phyloP scores from a whole-genome alignment of 176 grass and related monocot species.

The Oryza meyeriana region DNA sequence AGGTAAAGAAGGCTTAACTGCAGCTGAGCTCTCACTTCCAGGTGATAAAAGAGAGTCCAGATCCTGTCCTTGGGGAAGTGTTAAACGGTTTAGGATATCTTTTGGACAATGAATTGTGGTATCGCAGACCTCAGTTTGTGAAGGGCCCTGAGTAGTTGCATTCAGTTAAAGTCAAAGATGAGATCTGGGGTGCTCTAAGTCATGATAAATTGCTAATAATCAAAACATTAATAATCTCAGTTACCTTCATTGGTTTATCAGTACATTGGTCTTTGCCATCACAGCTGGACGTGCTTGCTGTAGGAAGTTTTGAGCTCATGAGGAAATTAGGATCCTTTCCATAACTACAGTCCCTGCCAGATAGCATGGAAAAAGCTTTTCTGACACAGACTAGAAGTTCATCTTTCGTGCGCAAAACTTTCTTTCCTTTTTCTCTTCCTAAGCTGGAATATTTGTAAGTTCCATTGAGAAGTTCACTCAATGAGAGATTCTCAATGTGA shows the following conservation, averaged over 20 bases:
- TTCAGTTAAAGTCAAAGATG: slow-evolving; percentile 7
- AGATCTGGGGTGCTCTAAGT: no score
- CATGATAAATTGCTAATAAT: background rate
- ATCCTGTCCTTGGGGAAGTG: slow-evolving; percentile 52
- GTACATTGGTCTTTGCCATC: slow-evolving; percentile 48
- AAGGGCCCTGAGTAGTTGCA: slow-evolving; percentile 51
- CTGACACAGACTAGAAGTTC: slow-evolving; percentile 62
- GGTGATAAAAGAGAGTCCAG: slow-evolving; percentile 55
- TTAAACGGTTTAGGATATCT: slow-evolving; percentile 66
- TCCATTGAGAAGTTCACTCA: slow-evolving; percentile 74
- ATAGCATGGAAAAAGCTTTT: slow-evolving; percentile 77
- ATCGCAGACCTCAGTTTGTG: slow-evolving; percentile 41
- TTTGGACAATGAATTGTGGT: slow-evolving; percentile 52
- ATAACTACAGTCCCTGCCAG: slow-evolving; percentile 35
- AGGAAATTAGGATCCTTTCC: slow-evolving; percentile 52
- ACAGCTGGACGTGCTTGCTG: slow-evolving; percentile 41
- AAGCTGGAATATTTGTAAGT: slow-evolving; percentile 69
- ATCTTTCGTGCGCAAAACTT: slow-evolving; percentile 52
- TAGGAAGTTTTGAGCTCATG: slow-evolving; percentile 44
- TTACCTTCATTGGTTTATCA: slow-evolving; percentile 62
- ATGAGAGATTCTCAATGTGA: slow-evolving; percentile 61
- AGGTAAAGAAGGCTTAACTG: slow-evolving; percentile 41
- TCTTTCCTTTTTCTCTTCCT: slow-evolving; percentile 80
- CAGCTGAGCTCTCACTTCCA: slow-evolving; percentile 36
- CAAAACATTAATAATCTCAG: slow-evolving; percentile 16